Evolutionary conservation across 1,139 yeast genomes (phyloP), one percentile per base, ranked within the genome.

Genomic region (Yamadazyma kanchanaburiensis): DNA sequence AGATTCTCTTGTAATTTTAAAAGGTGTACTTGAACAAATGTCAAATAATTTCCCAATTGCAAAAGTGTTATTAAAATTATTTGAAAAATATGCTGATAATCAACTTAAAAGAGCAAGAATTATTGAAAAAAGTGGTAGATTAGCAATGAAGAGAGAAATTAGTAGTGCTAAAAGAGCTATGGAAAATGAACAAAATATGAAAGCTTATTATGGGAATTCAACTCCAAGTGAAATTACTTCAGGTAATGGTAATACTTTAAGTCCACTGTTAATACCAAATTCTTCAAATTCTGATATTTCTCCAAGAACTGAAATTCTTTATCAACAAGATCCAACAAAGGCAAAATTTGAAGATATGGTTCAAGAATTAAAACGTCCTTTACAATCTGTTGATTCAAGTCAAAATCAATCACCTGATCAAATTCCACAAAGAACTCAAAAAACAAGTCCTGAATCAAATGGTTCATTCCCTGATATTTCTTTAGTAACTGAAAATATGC

Each of bases 1-100:
- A 31, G 71, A 71, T 38, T 77, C 85, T 2, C 61, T 80, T 30
- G 63, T 59, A 20, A 67, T 74, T 3, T 70, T 81, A 31, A 55
- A 72, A 37, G 60, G 62, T 4, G 80, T 77, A 3, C 55, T 80
- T 43, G 61, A 64, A 35, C 78, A 72, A 37, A 59, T 80, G 41
- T 70, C 77, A 12, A 61, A 64, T 33, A 64, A 52, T 42, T 60
- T 64, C 63, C 63, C 72, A 10, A 55, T 68, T 34, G 75, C 73
- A n/a, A 54, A 59, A 12, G 63, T 69, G 9, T 54, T 69, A 25
- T 47, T 56, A 37, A 63, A 57, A 26, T 48, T 68, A 20, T 68
- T 67, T 37, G 74, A 69, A 30, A 69, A 67, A 40, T 64, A 66
- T 45, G 74, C 72, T 18, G 56, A 64, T 42, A 70, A 67, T 40